Conservation (phyloP, 495 filamentous ascomycete genomes). For the Tuber umbilicatum region DNA sequence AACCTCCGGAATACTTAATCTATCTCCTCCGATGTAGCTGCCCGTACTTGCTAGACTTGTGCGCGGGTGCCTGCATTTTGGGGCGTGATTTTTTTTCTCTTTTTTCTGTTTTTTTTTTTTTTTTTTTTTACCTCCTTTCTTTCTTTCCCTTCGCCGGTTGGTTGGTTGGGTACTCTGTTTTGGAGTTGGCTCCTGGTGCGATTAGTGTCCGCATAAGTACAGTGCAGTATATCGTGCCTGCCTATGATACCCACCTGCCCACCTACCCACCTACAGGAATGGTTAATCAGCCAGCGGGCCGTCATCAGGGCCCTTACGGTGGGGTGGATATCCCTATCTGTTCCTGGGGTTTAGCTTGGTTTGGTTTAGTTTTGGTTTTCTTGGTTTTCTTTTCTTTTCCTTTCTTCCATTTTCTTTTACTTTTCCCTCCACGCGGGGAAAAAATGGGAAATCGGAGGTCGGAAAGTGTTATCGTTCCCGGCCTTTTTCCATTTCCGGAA, state of each 20-base stretch:
- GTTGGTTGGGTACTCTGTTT: neutral
- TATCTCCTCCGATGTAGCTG: neutral
- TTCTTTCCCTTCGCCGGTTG: too few relatives aligned
- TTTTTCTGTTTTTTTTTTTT: neutral
- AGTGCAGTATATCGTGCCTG: neutral
- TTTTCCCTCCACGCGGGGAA: too few relatives aligned
- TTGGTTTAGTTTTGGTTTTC: neutral
- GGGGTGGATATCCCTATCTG: too few relatives aligned
- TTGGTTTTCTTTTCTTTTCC: neutral
- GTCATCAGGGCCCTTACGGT: too few relatives aligned
- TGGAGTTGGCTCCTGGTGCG: neutral
- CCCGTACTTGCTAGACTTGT: neutral
- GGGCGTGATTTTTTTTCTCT: neutral
- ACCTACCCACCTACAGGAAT: neutral
- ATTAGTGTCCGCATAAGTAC: too few relatives aligned
- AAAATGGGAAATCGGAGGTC: neutral
- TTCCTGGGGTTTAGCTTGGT: neutral
- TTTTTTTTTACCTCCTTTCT: neutral
- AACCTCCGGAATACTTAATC: slow-evolving; percentile 1
- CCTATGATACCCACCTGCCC: neutral
- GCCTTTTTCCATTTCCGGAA: neutral
- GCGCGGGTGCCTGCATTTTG: neutral
- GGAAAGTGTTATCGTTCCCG: neutral
- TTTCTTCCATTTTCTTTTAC: neutral
- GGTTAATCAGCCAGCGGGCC: neutral